Evolutionary conservation across 495 filamentous ascomycete species (phyloP), one percentile per base, ranked within the genome.

Genomic region (Penicillium cinerascens): DNA sequence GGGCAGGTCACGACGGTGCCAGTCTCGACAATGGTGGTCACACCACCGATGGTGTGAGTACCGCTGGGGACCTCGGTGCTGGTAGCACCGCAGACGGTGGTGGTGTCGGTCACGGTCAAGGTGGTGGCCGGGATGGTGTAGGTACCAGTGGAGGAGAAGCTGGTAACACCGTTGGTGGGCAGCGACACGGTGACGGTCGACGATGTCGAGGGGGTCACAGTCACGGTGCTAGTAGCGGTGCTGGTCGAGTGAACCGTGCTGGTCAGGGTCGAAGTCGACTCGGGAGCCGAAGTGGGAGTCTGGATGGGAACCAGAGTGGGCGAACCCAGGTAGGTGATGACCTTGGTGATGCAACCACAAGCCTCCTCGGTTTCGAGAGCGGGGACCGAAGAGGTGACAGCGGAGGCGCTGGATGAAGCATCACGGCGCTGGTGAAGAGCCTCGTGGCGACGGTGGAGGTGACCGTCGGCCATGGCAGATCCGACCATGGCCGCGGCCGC

Each of bases 81-180:
- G 56, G 82, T 76, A 17, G 85, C 79, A 66, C 67, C 86, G 65
- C 80, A 82, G 47, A 88, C 85, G 45, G 82, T 87, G 54, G 82
- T 88, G 45, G 82, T 83, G 52, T 92, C 72, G 44, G 82, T 85
- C 49, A 93, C 71, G 25, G 83, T 85, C 42, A 91, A 55, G 49
- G 87, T 92, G 42, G 82, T 86, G 33, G 85, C 87, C 42, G 88
- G 86, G 77, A 92, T 83, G 58, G 88, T 91, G 79, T 90, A 92
- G 55, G 76, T 78, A 68, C 88, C 88, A 47, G 88, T 82, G 20
- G 82, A 84, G 35, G 82, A 72, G 82, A 80, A 88, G 45, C 76
- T 83, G 70, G 86, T 85, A 25, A 85, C 74, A 44, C 78, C 74
- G 26, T 82, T 77, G 17, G 87, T 88, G 20, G 89, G 88, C 47